Evolutionary conservation across 2,329 filamentous ascomycete species (phyloP).

Genomic region (Arthrobotrys entomopaga): DNA sequence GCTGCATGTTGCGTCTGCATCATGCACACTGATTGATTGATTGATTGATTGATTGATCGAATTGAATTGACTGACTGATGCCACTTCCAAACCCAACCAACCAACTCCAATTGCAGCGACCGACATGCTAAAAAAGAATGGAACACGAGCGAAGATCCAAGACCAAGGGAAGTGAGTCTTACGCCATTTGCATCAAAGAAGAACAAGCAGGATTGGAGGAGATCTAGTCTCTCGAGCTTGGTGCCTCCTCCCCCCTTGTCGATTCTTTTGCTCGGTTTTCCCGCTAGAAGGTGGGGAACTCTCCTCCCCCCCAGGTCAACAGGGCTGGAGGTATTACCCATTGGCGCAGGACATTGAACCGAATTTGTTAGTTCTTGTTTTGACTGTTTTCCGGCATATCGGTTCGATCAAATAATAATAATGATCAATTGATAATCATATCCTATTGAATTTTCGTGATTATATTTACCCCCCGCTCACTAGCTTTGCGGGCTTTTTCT

Average conservation of each 20-base stretch:
- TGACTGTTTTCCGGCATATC: conserved; percentile 22
- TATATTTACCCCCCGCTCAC: conserved; percentile 41
- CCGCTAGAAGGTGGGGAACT: conserved; percentile 31
- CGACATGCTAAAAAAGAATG: not conserved
- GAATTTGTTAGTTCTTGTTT: not conserved
- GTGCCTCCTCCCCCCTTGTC: conserved; percentile 23
- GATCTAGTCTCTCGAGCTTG: conserved; percentile 23
- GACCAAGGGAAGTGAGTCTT: conserved; percentile 53
- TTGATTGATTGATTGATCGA: conserved; percentile 14
- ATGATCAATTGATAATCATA: conserved; percentile 35
- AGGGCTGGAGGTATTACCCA: conserved; percentile 12
- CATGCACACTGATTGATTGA: conserved; percentile 13
- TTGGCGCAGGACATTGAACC: conserved; percentile 25
- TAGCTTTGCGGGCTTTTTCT: conserved; percentile 53
- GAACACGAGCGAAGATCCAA: conserved; percentile 26
- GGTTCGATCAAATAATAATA: conserved; percentile 52
- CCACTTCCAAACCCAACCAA: conserved; percentile 8
- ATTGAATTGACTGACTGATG: conserved; percentile 1
- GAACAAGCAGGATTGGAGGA: conserved; percentile 34
- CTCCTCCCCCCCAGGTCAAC: conserved; percentile 11
- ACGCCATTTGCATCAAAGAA: conserved; percentile 26
- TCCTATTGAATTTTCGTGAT: conserved; percentile 11
- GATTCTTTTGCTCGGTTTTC: conserved; percentile 21
- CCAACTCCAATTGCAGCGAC: not conserved
- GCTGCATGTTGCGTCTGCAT: conserved; percentile 29